Evolutionary conservation across 2,329 filamentous ascomycete species (phyloP), one percentile per base, ranked within the genome.

Genomic region (Chaetothyriales sp.): DNA sequence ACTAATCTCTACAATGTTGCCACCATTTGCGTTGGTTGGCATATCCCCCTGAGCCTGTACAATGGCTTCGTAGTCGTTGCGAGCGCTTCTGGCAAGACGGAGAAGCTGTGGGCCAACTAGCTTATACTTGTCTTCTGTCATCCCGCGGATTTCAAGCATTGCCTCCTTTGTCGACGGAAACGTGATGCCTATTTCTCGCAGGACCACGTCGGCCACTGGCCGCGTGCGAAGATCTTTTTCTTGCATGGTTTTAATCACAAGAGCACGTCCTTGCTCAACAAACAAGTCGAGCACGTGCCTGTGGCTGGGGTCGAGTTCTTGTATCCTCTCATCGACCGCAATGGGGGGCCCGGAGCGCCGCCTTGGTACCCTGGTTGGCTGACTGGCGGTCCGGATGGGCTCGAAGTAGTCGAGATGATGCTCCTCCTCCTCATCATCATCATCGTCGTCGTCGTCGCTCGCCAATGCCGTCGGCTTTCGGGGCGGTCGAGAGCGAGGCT

Each of bases 11-110:
- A 76, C 71, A 19, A 76, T 69, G 47, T 70, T 51, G 33, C 65
- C 60, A 43, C 74, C 74, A 56, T 80, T 77, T 1, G 71, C 73
- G 59, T 77, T 73, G 28, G 70, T 61, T 4, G 67, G 64, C 13
- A 66, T 66, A 18, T 75, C 70, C 62, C 69, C 58, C 59, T 66
- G 48, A 64, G 58, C 56, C 61, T 59, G 48, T 56, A 63, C 69
- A 56, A 74, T 62, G 51, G 70, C 68, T 18, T 68, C 63, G 51
- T 73, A 73, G 20, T 67, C 64, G 20, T 65, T 62, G 48, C 66
- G 65, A 20, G 70, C 66, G 50, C 66, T 64, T 20, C 62, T 63
- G 37, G 73, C 63, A 15, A 74, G 62, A 43, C 63, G 67, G 29
- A 74, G 60, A 44, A 75, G 69, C 43, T 65, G 61, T 47, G 64